Conservation (phyloP, 805 yeast genomes). For the Yamadazyma scolyti region DNA sequence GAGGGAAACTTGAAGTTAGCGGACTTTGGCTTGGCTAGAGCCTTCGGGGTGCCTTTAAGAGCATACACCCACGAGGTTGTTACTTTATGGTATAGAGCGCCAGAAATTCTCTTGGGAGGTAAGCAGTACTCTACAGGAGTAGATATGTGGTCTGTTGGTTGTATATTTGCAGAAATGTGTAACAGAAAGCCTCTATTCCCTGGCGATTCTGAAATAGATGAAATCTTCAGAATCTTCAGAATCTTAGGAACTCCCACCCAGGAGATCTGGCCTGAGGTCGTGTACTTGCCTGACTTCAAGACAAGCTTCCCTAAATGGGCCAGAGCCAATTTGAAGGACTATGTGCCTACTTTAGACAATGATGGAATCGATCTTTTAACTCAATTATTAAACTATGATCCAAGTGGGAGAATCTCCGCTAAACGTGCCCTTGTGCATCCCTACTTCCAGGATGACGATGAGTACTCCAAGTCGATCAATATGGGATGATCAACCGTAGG, state of each 20-base stretch:
- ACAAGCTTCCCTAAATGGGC: slow-evolving; percentile 91
- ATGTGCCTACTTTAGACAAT: slow-evolving; percentile 75
- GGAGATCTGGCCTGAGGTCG: slow-evolving; percentile 92
- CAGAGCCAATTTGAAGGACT: slow-evolving; percentile 63
- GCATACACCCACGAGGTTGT: slow-evolving; percentile 98
- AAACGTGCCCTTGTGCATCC: slow-evolving; percentile 89
- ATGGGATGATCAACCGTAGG: too few relatives aligned
- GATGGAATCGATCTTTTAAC: slow-evolving; percentile 83
- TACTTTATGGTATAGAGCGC: slow-evolving; percentile 96
- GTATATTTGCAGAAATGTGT: slow-evolving; percentile 97
- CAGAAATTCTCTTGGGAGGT: slow-evolving; percentile 93
- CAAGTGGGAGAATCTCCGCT: slow-evolving; percentile 90
- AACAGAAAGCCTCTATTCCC: slow-evolving; percentile 93
- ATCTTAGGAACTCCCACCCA: slow-evolving; percentile 93
- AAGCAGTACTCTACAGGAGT: slow-evolving; percentile 97
- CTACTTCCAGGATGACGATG: slow-evolving; percentile 61
- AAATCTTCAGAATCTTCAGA: slow-evolving; percentile 89
- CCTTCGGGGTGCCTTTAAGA: slow-evolving; percentile 94
- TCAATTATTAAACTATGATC: slow-evolving; percentile 82
- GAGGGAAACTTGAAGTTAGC: slow-evolving; percentile 84
- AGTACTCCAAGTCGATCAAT: slow-evolving; percentile 33
- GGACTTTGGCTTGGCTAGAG: slow-evolving; percentile 92
- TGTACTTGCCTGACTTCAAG: slow-evolving; percentile 87
- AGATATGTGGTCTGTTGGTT: slow-evolving; percentile 98
- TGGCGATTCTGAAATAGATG: slow-evolving; percentile 97